Percentiles rank a stretch among this genome's conserved stretches.
Evolutionary conservation across 2,329 filamentous ascomycete species (phyloP).

Genomic region (Fusarium torreyae): DNA sequence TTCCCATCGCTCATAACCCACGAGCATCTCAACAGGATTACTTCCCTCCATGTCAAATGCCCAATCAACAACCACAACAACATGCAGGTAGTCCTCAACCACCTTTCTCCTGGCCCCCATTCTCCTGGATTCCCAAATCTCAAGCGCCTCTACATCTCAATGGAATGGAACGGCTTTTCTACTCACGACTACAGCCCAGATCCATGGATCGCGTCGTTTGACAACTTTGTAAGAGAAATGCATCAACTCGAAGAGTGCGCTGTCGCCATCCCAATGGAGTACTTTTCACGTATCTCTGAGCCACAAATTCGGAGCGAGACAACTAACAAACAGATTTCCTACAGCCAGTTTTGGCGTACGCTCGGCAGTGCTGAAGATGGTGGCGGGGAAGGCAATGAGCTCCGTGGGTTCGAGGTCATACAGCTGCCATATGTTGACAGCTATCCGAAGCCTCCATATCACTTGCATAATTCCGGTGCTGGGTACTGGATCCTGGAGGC

Average conservation of each 20-base stretch:
- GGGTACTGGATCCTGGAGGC: constrained; percentile 24
- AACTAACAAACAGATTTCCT: not conserved
- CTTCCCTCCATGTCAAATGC: constrained; percentile 15
- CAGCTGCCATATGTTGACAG: constrained; percentile 13
- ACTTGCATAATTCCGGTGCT: not conserved
- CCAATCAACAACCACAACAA: not conserved
- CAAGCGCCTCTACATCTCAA: not conserved
- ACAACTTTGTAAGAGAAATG: not conserved
- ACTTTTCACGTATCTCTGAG: not conserved
- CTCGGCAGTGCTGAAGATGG: not conserved
- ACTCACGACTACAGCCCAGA: not conserved
- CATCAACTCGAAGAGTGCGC: not conserved
- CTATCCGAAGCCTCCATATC: constrained; percentile 9
- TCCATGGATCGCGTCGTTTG: not conserved
- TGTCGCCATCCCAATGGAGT: not conserved
- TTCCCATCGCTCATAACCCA: not conserved
- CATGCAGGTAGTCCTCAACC: not conserved
- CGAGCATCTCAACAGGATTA: not conserved
- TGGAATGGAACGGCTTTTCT: not conserved
- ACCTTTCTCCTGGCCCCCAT: too few relatives aligned
- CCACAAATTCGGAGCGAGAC: not conserved
- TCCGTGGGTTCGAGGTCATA: not conserved
- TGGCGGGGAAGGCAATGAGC: too few relatives aligned
- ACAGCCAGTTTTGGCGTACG: constrained; percentile 13
- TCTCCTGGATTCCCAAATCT: not conserved